Evolutionary conservation across 2,329 filamentous ascomycete genomes (phyloP).

Genomic region (Bisporella sp.): DNA sequence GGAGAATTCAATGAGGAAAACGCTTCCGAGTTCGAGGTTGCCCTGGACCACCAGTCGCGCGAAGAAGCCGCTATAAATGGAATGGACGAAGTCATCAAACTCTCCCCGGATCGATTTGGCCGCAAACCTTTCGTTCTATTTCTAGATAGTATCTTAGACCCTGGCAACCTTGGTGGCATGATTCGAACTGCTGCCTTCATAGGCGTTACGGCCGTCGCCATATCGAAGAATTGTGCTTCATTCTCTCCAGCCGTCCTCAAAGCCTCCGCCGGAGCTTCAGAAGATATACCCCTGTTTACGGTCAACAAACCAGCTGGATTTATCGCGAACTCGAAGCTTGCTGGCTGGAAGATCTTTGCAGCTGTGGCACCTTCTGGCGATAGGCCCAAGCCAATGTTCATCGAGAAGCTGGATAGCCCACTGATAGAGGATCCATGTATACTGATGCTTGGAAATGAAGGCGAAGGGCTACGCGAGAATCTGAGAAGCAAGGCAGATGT

Average conservation of each 20-base stretch:
- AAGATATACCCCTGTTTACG: slow-evolving; percentile 68
- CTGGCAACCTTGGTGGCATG: slow-evolving; percentile 85
- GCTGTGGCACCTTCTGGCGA: slow-evolving; percentile 49
- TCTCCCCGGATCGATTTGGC: slow-evolving; percentile 23
- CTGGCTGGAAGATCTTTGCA: slow-evolving; percentile 80
- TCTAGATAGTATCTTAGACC: slow-evolving; percentile 72
- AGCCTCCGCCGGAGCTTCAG: slow-evolving; percentile 80
- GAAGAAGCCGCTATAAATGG: slow-evolving; percentile 76
- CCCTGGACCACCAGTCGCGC: slow-evolving; percentile 58
- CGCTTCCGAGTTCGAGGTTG: slow-evolving; percentile 47
- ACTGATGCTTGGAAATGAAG: slow-evolving; percentile 78
- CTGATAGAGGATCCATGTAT: slow-evolving; percentile 60
- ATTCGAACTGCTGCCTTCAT: slow-evolving; percentile 84
- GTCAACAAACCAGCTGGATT: slow-evolving; percentile 64
- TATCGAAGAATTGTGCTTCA: slow-evolving; percentile 68
- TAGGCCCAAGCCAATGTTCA: slow-evolving; percentile 37
- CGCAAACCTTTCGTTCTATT: slow-evolving; percentile 66
- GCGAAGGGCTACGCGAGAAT: slow-evolving; percentile 59
- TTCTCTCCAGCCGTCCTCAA: slow-evolving; percentile 76
- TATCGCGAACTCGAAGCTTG: slow-evolving; percentile 55
- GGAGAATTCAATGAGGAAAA: slow-evolving; percentile 19
- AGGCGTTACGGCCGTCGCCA: slow-evolving; percentile 76
- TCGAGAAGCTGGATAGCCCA: slow-evolving; percentile 47
- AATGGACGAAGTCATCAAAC: slow-evolving; percentile 41
- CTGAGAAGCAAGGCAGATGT: slow-evolving; percentile 61